Evolutionary conservation across 192 early-diverging fungal genomes (phyloP).

Genomic region (Coemansia sp.): DNA sequence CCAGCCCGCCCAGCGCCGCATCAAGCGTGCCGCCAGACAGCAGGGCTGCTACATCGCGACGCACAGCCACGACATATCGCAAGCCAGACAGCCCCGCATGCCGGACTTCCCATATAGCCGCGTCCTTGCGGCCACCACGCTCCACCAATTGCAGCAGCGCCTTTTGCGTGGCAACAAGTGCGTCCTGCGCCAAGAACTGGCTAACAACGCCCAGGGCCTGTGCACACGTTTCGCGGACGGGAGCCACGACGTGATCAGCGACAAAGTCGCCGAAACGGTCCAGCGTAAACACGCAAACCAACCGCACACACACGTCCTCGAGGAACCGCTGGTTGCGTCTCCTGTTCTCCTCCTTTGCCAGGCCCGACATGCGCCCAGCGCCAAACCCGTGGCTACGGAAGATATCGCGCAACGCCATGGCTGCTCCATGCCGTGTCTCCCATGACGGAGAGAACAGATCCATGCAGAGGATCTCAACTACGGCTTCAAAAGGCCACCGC

Average conservation of each 20-base stretch:
- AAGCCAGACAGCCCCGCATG: slow-evolving; percentile 90
- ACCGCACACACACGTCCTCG: slow-evolving; percentile 82
- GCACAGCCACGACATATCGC: slow-evolving; percentile 91
- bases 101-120: slow-evolving; percentile 82
- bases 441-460: slow-evolving; percentile 75
- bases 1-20: slow-evolving; percentile 83
- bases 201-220: slow-evolving; percentile 74
- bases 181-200: slow-evolving; percentile 58
- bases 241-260: slow-evolving; percentile 90
- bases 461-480: slow-evolving; percentile 66
- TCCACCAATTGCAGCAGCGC: slow-evolving; percentile 61
- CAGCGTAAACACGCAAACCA: slow-evolving; percentile 91
- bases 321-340: slow-evolving; percentile 72
- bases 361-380: slow-evolving; percentile 67
- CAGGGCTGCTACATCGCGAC: slow-evolving; percentile 76
- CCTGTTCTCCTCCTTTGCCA: slow-evolving; percentile 58
- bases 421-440: slow-evolving; percentile 96
- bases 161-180: slow-evolving; percentile 56
- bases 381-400: slow-evolving; percentile 83
- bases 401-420: slow-evolving; percentile 86
- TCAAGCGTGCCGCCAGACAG: slow-evolving; percentile 71
- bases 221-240: slow-evolving; percentile 93
- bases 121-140: slow-evolving; percentile 21
- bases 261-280: slow-evolving; percentile 98
- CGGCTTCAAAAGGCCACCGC: slow-evolving; percentile 70